A percentile compares a stretch with the other conserved stretches of the same genome.
These are phyloP conservation scores for Paraglomus occultum DNA, from an alignment of 192 early-diverging fungal genomes.

Conservation along the genomic window DNA sequence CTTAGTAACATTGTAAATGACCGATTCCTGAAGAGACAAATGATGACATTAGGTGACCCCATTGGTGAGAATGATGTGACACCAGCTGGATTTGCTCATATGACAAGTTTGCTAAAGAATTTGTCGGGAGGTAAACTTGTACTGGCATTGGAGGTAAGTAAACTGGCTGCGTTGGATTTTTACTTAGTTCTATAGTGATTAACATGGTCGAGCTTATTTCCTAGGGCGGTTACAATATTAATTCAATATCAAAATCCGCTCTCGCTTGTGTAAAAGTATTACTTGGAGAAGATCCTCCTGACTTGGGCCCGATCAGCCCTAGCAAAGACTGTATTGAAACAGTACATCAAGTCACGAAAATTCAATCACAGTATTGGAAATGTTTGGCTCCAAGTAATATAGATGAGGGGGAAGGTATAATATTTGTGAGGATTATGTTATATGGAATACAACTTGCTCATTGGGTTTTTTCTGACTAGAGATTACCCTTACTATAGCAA, in stretches of 20 bases:
- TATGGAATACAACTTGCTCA: background rate
- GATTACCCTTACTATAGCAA: background rate
- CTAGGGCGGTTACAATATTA: slow-evolving; percentile 82
- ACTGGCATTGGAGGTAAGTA: slow-evolving; percentile 68
- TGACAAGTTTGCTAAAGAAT: slow-evolving; percentile 78
- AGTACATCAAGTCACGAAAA: slow-evolving; percentile 44
- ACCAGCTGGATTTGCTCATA: slow-evolving; percentile 78
- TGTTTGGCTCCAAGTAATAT: slow-evolving; percentile 36
- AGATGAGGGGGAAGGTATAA: slow-evolving; percentile 35
- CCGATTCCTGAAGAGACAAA: background rate
- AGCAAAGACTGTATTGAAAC: slow-evolving; percentile 46
- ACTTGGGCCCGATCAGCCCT: slow-evolving; percentile 39
- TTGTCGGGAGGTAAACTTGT: slow-evolving; percentile 73
- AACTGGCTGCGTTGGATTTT: slow-evolving; percentile 10
- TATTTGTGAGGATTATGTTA: background rate
- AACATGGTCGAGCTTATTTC: background rate
- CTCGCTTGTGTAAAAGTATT: slow-evolving; percentile 74
- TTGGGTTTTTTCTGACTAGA: background rate
- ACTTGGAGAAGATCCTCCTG: slow-evolving; percentile 56
- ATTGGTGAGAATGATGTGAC: slow-evolving; percentile 81
- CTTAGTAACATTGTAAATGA: background rate
- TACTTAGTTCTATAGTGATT: background rate
- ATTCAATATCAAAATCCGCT: slow-evolving; percentile 71
- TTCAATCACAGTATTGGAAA: slow-evolving; percentile 50
- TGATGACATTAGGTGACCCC: slow-evolving; percentile 57